phyloP scores from a whole-genome alignment of 139 green algal species.

The Picochlorum sp. region DNA sequence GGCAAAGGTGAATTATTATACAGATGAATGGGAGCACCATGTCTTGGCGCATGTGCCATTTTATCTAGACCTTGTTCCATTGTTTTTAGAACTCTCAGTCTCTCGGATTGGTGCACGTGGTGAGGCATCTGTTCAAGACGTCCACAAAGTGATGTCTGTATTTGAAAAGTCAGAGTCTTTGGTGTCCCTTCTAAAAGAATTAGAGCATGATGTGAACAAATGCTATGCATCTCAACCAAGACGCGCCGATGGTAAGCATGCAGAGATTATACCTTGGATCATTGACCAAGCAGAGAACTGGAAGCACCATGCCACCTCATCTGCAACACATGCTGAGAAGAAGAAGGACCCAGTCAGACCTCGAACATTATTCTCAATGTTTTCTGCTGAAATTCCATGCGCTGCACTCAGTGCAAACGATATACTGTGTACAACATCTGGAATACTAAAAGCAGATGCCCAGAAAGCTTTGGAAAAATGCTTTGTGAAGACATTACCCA shows the following conservation, averaged over 20 bases:
- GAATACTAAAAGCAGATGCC: conserved; percentile 25
- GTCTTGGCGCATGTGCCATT: conserved; percentile 73
- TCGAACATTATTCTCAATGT: conserved; percentile 11
- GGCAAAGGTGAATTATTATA: conserved; percentile 17
- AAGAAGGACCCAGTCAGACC: conserved; percentile 2
- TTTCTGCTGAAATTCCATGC: conserved; percentile 8
- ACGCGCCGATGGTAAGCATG: conserved; percentile 36
- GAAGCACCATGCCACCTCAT: conserved; percentile 42
- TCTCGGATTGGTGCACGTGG: conserved; percentile 21
- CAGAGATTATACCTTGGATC: conserved; percentile 60
- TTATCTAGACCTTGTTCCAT: conserved; percentile 64
- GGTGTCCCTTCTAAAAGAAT: conserved; percentile 28
- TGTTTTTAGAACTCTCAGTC: conserved; percentile 45
- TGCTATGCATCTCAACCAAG: conserved; percentile 20
- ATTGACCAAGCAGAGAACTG: conserved; percentile 54
- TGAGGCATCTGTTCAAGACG: conserved; percentile 22
- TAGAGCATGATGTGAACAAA: conserved; percentile 46
- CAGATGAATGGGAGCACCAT: conserved; percentile 51
- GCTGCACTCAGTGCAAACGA: conserved; percentile 30
- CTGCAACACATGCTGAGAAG: conserved; percentile 17
- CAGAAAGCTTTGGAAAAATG: conserved; percentile 15
- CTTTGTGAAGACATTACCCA: conserved; percentile 19
- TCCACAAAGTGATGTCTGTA: conserved; percentile 29
- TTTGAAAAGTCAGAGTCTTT: conserved; percentile 33
- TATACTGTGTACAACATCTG: conserved; percentile 28